Percentiles rank a stretch among this genome's conserved stretches.
phyloP scores from a whole-genome alignment of 495 filamentous ascomycete genomes.

The Alectoria sarmentosa region DNA sequence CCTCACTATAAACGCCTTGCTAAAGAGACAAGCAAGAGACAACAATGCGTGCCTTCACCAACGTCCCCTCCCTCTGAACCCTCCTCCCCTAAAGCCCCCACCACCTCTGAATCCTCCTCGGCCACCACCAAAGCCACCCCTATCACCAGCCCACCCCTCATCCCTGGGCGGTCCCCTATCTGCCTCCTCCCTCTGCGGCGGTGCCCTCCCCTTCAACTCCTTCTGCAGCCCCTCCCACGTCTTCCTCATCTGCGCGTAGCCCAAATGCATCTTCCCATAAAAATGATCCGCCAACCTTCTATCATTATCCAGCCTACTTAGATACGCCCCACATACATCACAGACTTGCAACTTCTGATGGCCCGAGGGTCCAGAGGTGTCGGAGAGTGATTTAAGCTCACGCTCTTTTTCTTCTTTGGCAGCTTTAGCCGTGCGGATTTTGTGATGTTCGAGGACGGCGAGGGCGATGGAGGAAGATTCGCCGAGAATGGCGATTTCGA shows the following conservation, averaged over 20 bases:
- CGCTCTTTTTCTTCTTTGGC: conserved; percentile 79
- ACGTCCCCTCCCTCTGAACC: conserved; percentile 20
- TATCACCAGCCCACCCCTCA: conserved; percentile 42
- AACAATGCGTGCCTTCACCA: conserved; percentile 9
- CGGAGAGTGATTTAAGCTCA: conserved; percentile 83
- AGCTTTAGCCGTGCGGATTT: conserved; percentile 69
- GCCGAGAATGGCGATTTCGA: conserved; percentile 80
- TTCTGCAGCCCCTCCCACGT: conserved; percentile 77
- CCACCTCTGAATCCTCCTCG: conserved; percentile 40
- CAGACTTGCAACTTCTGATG: conserved; percentile 98
- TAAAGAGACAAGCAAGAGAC: conserved; percentile 6
- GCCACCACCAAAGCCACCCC: conserved; percentile 48
- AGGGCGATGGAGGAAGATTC: conserved; percentile 72
- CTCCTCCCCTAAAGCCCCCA: conserved; percentile 36
- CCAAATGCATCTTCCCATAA: conserved; percentile 98
- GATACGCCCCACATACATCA: conserved; percentile 94
- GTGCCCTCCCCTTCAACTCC: conserved; percentile 68
- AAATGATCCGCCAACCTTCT: conserved; percentile 92
- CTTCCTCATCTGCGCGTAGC: conserved; percentile 96
- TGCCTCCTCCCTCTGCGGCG: conserved; percentile 49
- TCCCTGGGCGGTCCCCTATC: conserved; percentile 35
- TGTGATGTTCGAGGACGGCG: conserved; percentile 80
- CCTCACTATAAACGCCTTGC: conserved; percentile 22
- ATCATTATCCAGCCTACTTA: conserved; percentile 88
- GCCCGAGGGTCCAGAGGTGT: conserved; percentile 83